Conservation (phyloP, 2,329 filamentous ascomycete genomes). For the Colletotrichum camelliae region DNA sequence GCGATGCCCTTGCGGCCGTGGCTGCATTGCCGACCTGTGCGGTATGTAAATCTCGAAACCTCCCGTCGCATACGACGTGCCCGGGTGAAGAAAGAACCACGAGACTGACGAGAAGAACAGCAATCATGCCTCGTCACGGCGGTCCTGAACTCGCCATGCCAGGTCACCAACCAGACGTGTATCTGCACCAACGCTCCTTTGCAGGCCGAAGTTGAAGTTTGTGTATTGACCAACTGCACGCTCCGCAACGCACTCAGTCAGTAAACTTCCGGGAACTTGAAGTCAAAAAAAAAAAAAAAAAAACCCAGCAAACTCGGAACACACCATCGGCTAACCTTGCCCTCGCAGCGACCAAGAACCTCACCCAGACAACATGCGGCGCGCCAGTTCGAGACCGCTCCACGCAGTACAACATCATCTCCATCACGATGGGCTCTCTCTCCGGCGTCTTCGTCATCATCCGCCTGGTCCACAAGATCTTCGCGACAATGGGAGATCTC, state of each 20-base stretch:
- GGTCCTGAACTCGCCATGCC: conserved; percentile 30
- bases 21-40: conserved; percentile 34
- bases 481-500: conserved; percentile 37
- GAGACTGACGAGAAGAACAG: conserved; percentile 20
- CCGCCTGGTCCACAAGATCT: conserved; percentile 43
- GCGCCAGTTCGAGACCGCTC: conserved; percentile 34
- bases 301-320: neutral
- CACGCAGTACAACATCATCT: conserved; percentile 37
- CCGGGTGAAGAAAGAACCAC: neutral
- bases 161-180: conserved; percentile 31
- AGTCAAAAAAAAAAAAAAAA: neutral
- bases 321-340: neutral
- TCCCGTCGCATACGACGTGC: neutral
- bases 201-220: conserved; percentile 28
- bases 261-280: conserved; percentile 1
- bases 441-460: conserved; percentile 45
- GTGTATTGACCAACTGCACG: conserved; percentile 32
- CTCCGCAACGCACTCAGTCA: conserved; percentile 36
- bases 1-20: conserved; percentile 17
- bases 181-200: conserved; percentile 34
- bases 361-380: conserved; percentile 30
- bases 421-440: conserved; percentile 37
- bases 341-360: conserved; percentile 18
- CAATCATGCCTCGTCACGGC: conserved; percentile 28
- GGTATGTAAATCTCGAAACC: conserved; percentile 25